phyloP scores from a whole-genome alignment of 306 rosid genomes.

The Arachis stenosperma region DNA sequence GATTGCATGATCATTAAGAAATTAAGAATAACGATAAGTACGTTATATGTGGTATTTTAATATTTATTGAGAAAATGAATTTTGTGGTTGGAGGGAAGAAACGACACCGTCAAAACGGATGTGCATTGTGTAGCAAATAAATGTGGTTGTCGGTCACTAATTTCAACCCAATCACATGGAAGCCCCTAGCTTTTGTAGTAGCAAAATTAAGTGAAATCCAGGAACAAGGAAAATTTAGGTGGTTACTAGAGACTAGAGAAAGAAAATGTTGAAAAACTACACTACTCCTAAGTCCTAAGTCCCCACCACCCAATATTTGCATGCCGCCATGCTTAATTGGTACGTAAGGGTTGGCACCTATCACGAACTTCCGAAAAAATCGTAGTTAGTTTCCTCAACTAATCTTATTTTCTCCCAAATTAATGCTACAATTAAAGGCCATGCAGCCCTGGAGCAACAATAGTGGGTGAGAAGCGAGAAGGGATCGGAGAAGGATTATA shows the following conservation, averaged over 20 bases:
- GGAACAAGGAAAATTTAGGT: neutral
- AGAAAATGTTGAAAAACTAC: neutral
- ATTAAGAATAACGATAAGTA: too few relatives aligned
- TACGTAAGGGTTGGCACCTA: neutral
- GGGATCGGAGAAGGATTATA: too few relatives aligned
- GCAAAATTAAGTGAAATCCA: neutral
- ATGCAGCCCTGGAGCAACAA: slow-evolving; percentile 17
- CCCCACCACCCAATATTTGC: neutral
- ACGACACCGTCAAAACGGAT: slow-evolving; percentile 42
- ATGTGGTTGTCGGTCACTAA: slow-evolving; percentile 35
- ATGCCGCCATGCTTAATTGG: neutral
- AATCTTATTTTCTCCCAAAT: slow-evolving; percentile 40
- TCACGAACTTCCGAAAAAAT: neutral
- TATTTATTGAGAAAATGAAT: neutral
- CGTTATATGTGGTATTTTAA: too few relatives aligned
- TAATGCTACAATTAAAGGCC: slow-evolving; percentile 42
- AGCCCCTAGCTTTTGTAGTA: neutral
- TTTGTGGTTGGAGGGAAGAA: neutral
- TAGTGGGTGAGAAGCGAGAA: slow-evolving; percentile 37
- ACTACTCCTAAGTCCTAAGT: too few relatives aligned
- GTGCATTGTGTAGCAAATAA: slow-evolving; percentile 2
- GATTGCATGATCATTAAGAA: too few relatives aligned
- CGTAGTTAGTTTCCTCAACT: slow-evolving; percentile 34
- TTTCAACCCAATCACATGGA: slow-evolving; percentile 35
- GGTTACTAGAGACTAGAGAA: neutral